Evolutionary conservation across 257 asterid species (phyloP).

Genomic region (Nicotiana noctiflora): DNA sequence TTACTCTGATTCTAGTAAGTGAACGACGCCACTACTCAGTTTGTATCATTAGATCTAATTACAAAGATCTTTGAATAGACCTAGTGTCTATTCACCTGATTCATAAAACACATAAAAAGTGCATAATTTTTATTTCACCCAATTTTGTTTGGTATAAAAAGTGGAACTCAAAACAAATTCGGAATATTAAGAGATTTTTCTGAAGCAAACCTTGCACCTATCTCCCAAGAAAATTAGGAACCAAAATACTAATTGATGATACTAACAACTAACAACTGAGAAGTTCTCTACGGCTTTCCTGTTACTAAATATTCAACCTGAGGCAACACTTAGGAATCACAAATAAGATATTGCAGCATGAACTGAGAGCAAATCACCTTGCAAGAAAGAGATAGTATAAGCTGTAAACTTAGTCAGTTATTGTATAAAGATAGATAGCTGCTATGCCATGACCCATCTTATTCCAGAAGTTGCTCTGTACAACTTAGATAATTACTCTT

Average conservation of each 20-base stretch:
- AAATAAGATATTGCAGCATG: neutral
- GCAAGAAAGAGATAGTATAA: neutral
- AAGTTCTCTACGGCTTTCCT: neutral
- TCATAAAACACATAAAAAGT: neutral
- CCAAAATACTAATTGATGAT: neutral
- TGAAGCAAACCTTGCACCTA: neutral
- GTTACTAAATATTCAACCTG: neutral
- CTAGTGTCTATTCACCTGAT: neutral
- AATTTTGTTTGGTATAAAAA: neutral
- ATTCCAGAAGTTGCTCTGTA: neutral
- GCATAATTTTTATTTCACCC: neutral
- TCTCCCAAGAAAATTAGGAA: neutral
- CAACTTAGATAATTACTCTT: neutral
- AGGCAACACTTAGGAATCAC: neutral
- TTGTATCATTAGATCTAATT: neutral
- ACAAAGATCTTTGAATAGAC: neutral
- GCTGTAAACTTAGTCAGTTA: neutral
- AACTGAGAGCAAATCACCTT: neutral
- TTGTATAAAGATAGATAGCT: neutral
- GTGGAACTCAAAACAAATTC: neutral
- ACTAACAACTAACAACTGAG: neutral
- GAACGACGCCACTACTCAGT: neutral
- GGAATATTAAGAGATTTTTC: neutral
- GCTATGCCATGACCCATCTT: neutral
- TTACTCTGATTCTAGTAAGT: neutral